phyloP scores from a whole-genome alignment of 345 rosid species.

The sweet orange (Citrus sinensis) region DVS_A1.0 CM039164.1:20031501-20032000 shows the following conservation, averaged over 20 bases:
- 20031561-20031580: conserved; percentile 14
- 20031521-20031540: conserved; percentile 17
- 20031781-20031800: not conserved
- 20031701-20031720: conserved; percentile 73
- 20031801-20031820: too few species aligned
- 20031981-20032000: conserved; percentile 58
- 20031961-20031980: conserved; percentile 72
- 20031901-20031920: conserved; percentile 78
- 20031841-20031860: conserved; percentile 56
- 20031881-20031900: conserved; percentile 52
- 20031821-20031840: too few species aligned
- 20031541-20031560: not conserved
- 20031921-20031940: conserved; percentile 86
- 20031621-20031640: conserved; percentile 85
- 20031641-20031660: conserved; percentile 85
- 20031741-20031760: not conserved
- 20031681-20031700: conserved; percentile 69
- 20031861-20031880: conserved; percentile 78
- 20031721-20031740: conserved; percentile 91
- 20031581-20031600: conserved; percentile 47
- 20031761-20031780: not conserved
- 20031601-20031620: conserved; percentile 90
- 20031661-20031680: conserved; percentile 83
- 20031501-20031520: conserved; percentile 29
- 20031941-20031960: conserved; percentile 59